A percentile compares a stretch with the other conserved stretches of the same genome.
phyloP scores from a whole-genome alignment of 2,329 filamentous ascomycete species.

The Tolypocladium cylindrosporum region DNA sequence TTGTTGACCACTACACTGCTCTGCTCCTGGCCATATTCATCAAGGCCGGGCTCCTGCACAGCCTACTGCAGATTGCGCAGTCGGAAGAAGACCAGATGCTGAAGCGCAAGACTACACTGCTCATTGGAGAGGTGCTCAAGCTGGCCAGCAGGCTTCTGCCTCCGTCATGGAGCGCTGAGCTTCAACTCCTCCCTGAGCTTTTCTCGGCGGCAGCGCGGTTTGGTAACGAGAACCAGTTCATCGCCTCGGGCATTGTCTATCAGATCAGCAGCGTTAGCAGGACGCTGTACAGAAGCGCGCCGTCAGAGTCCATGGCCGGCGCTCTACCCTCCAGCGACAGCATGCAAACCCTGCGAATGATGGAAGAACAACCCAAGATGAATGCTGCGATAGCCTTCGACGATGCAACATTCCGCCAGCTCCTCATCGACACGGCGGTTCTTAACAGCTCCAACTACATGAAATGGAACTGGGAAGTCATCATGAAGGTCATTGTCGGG shows the following conservation, averaged over 20 bases:
- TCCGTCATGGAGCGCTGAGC: constrained; percentile 65
- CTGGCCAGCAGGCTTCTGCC: constrained; percentile 80
- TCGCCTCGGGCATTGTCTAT: constrained; percentile 85
- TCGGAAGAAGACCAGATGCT: constrained; percentile 58
- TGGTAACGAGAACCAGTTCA: constrained; percentile 60
- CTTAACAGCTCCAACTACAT: constrained; percentile 80
- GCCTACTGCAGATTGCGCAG: constrained; percentile 54
- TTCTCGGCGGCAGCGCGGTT: constrained; percentile 69
- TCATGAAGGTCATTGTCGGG: constrained; percentile 84
- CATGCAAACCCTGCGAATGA: constrained; percentile 35
- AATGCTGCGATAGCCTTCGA: constrained; percentile 39
- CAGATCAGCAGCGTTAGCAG: constrained; percentile 96
- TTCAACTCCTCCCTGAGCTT: constrained; percentile 82
- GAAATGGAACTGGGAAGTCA: constrained; percentile 97
- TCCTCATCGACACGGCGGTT: constrained; percentile 70
- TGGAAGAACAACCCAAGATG: constrained; percentile 47
- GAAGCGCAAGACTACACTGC: constrained; percentile 78
- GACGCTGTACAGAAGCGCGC: constrained; percentile 73
- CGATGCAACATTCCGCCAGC: constrained; percentile 53
- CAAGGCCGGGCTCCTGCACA: constrained; percentile 62
- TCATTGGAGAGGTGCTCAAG: constrained; percentile 86
- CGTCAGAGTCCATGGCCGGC: constrained; percentile 29
- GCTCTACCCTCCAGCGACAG: constrained; percentile 32
- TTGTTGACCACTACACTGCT: constrained; percentile 90
- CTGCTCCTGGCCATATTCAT: constrained; percentile 79